Percentiles rank a stretch among this genome's conserved stretches.
Conservation (phyloP, 345 rosid genomes). For the Populus euphratica region DNA sequence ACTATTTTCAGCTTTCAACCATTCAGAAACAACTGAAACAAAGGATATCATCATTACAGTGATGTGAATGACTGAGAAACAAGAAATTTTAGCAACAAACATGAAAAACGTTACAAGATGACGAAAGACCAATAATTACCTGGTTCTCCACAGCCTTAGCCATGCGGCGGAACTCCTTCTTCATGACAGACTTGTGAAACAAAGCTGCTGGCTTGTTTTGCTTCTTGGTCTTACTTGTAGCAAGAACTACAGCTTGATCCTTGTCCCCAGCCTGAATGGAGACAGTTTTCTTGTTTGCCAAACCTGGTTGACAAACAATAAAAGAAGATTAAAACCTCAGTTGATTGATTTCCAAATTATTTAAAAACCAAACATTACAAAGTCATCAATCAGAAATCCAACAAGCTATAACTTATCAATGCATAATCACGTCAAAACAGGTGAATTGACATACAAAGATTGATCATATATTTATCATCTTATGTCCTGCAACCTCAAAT, state of each 20-base stretch:
- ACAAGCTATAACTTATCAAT: neutral
- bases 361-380: neutral
- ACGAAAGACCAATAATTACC: conserved; percentile 25
- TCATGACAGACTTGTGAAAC: conserved; percentile 56
- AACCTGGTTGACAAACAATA: conserved; percentile 30
- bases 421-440: too few species aligned
- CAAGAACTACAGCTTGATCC: conserved; percentile 62
- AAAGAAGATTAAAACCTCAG: neutral
- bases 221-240: conserved; percentile 75
- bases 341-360: neutral
- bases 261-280: conserved; percentile 59
- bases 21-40: neutral
- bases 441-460: too few species aligned
- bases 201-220: conserved; percentile 48
- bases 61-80: neutral
- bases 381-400: neutral
- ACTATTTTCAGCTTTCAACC: neutral
- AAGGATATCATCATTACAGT: neutral
- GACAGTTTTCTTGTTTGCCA: conserved; percentile 84
- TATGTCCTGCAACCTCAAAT: neutral
- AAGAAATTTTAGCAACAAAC: neutral
- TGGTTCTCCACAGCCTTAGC: conserved; percentile 63
- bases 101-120: neutral
- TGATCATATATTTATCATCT: neutral
- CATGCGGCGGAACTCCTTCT: conserved; percentile 70